Base-by-base conservation (phyloP, 495 filamentous ascomycete genomes). In the Trichodelitschia bisporula region DNA sequence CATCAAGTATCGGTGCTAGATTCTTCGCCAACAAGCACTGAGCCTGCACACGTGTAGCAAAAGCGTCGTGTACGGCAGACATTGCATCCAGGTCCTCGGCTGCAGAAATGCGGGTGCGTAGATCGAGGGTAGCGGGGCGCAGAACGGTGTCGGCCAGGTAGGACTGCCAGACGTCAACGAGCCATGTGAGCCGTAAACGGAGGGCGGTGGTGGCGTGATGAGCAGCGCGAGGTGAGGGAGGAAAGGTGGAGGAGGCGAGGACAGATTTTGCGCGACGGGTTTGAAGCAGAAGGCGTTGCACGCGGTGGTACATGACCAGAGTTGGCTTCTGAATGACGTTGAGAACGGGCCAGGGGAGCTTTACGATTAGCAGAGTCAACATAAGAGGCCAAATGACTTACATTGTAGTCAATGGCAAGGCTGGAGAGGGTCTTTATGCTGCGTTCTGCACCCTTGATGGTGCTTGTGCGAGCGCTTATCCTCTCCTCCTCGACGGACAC, bases 41-140 rank as follows among this genome's bases (percentile, higher is more conserved):
- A 26, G 64, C 61, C 39, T 69, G 52, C 4, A 82, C 43, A 5
- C 58, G 56, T 19, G 54, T 53, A 26, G 76, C 54, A 40, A 72
- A 89, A 1, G 42, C 39, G 5, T 58, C 46, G 44, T 92, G 82
- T 0, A 69, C 63, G 12, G 50, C 46, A 11, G 79, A 63, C 76
- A 93, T 90, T 4, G 61, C 62, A 41, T 91, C 78, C 3, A 93
- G 65, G 40, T 90, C 82, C 18, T 63, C 58, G 0, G 79, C 64
- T 15, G 48, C 51, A 12, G 45, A 42, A 21, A 93, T 54, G 2
- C 55, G 45, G 10, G 41, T 47, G 9, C 50, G 48, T 45, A 93
- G 54, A 10, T 51, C 46, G 13, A 45, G 39, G 0, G 56, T 62
- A 84, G 76, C 10, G 74, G 55, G 17, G 69, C 65, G 8, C 9